Base-by-base conservation (phyloP, 345 rosid genomes). In the Rhizophora apiculata region DNA sequence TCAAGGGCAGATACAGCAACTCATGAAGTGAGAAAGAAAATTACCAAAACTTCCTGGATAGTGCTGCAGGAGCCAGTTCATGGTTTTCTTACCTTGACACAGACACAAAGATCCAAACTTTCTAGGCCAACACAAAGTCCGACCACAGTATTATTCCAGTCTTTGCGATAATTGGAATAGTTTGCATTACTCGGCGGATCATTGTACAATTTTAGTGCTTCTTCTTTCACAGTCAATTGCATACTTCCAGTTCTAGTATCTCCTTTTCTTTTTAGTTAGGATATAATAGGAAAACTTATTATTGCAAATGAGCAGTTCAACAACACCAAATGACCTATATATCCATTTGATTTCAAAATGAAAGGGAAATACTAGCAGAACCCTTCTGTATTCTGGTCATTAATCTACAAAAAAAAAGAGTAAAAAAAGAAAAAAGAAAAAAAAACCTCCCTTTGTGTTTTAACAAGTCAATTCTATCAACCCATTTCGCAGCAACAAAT, bases 271-370 rank as follows among this genome's bases (percentile, higher is more conserved):
- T 8, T 9, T 58, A 32, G 29, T 68, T 39, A 19, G 16, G 56
- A 37, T 58, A 22, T n/a, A 22, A 68, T 53, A 71, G 15, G 52
- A 27, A 54, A 71, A 36, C 62, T 70, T 36, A 30, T 9, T 37
- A 36, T 19, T 70, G 11, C 43, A 69, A 60, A 18, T 27, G 49
- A 61, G 8, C 13, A 2, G 24, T 60, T 31, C 39, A 58, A 58
- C 43, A 68, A 16, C 62, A 34, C 11, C 29, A 34, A 11, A 30
- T 67, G 60, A 37, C 58, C 21, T 21, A 20, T 54, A n/a, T 6
- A 21, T 11, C 21, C 58, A 54, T 54, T n/a, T 7, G 24, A 54
- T n/a, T 20, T 54, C 11, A 11, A 54, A 21, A 54, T 6, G 15
- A 8, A 54, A 52, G 21, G 8, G 27, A 3, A 54, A 21, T 11